phyloP scores from a whole-genome alignment of 352 stramenopile species.

The Pythium insidiosum region DNA sequence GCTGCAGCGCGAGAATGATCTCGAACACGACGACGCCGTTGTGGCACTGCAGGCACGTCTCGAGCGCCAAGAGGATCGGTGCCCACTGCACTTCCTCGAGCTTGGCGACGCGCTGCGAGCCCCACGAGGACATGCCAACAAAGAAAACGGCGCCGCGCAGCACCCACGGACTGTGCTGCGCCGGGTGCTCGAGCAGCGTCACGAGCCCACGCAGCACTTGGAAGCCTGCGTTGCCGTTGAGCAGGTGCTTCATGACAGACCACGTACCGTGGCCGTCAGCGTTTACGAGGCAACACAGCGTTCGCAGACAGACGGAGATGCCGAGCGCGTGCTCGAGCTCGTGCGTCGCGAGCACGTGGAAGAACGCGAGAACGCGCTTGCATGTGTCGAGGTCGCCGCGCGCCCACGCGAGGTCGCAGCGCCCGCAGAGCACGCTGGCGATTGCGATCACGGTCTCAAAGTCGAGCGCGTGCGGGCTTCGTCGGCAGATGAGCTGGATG shows the following conservation, averaged over 20 bases:
- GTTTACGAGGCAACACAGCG: conserved; percentile 80
- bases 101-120: conserved; percentile 62
- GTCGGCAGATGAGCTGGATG: conserved; percentile 66
- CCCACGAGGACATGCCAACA: conserved; percentile 85
- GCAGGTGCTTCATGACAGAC: conserved; percentile 74
- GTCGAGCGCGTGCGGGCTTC: conserved; percentile 44
- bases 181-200: conserved; percentile 59
- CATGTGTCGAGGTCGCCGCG: conserved; percentile 68
- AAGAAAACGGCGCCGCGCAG: conserved; percentile 81
- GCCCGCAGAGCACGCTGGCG: conserved; percentile 50
- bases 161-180: conserved; percentile 54
- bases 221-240: conserved; percentile 54
- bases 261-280: conserved; percentile 75
- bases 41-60: conserved; percentile 47
- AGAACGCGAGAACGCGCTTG: conserved; percentile 65
- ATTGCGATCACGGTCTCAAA: conserved; percentile 64
- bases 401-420: conserved; percentile 66
- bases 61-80: conserved; percentile 59
- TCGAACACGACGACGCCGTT: conserved; percentile 82
- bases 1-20: conserved; percentile 80
- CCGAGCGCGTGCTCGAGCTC: conserved; percentile 51
- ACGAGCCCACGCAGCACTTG: conserved; percentile 66
- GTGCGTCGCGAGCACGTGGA: conserved; percentile 58
- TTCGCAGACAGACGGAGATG: conserved; percentile 52
- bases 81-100: conserved; percentile 74